A percentile compares a stretch with the other conserved stretches of the same genome.
These are phyloP conservation scores for Phytopythium mirpurense DNA, from an alignment of 352 stramenopile genomes.

Conservation along the genomic window DNA sequence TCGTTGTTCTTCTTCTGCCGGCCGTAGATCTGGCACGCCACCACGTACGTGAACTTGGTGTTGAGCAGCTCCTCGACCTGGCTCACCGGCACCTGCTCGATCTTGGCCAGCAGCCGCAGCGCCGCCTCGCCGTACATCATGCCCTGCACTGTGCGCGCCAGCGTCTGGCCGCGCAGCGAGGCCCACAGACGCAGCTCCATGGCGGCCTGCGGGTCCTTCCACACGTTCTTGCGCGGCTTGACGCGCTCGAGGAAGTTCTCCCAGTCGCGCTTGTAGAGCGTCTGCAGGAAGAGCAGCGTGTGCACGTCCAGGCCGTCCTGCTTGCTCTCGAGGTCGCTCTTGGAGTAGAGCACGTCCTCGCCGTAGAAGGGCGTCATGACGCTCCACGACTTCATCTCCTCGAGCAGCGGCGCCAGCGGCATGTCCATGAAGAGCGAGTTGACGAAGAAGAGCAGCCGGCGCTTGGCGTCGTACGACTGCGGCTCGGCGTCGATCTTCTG, in stretches of 20 bases:
- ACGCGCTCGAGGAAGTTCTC: conserved; percentile 97
- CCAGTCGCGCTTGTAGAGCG: conserved; percentile 98
- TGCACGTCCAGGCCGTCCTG: conserved; percentile 91
- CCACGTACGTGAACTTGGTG: conserved; percentile 99
- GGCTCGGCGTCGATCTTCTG: conserved; percentile 97
- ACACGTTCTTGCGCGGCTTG: conserved; percentile 91
- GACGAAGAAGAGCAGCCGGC: conserved; percentile 97
- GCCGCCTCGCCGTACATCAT: conserved; percentile 99
- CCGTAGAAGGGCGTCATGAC: conserved; percentile 99
- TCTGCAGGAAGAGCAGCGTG: conserved; percentile 91
- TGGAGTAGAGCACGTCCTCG: conserved; percentile 97
- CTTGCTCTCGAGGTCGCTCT: conserved; percentile 95
- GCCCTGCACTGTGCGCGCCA: conserved; percentile 96
- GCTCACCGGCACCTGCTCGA: conserved; percentile 89
- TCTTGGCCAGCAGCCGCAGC: conserved; percentile 94
- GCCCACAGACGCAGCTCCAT: conserved; percentile 96
- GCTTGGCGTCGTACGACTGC: conserved; percentile 93
- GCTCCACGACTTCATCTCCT: conserved; percentile 99
- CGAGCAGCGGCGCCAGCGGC: conserved; percentile 92
- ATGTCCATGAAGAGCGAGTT: conserved; percentile 99
- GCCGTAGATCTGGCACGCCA: conserved; percentile 98
- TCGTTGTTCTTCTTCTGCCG: conserved; percentile 98
- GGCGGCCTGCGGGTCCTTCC: conserved; percentile 81
- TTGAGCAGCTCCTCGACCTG: conserved; percentile 96
- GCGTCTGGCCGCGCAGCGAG: conserved; percentile 96